These are phyloP conservation scores for Seminavis robusta DNA, from an alignment of 108 stramenopile species.

Conservation along the genomic window DNA sequence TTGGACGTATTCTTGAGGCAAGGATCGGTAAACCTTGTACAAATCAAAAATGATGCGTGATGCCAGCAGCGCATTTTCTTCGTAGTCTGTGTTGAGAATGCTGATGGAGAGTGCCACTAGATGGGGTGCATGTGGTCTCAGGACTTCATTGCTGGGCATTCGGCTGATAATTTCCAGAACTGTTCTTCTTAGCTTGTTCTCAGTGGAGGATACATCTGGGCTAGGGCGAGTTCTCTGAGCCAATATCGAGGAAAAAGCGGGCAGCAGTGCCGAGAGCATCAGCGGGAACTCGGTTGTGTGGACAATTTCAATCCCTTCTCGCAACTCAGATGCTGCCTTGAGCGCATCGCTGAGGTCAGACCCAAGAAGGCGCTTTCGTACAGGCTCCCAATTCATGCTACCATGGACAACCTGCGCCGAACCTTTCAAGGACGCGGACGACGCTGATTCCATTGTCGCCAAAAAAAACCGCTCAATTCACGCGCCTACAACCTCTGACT, in stretches of 20 bases:
- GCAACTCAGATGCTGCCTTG: slow-evolving; percentile 41
- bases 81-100: slow-evolving; percentile 70
- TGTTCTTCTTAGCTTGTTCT: slow-evolving; percentile 59
- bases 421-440: no score
- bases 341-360: slow-evolving; percentile 35
- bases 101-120: slow-evolving; percentile 61
- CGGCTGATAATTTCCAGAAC: slow-evolving; percentile 74
- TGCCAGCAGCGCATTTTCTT: slow-evolving; percentile 82
- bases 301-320: slow-evolving; percentile 56
- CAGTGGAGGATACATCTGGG: slow-evolving; percentile 20
- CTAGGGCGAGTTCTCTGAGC: slow-evolving; percentile 27
- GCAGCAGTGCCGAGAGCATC: slow-evolving; percentile 51
- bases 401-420: neutral
- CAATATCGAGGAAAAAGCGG: slow-evolving; percentile 48
- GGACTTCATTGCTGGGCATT: slow-evolving; percentile 75
- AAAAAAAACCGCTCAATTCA: no score
- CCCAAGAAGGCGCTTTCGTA: slow-evolving; percentile 33
- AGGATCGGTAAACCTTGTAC: slow-evolving; percentile 73
- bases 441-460: no score
- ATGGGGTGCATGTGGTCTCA: slow-evolving; percentile 78
- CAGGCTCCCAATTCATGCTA: slow-evolving; percentile 53
- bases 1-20: slow-evolving; percentile 73
- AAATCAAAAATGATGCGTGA: slow-evolving; percentile 82
- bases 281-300: slow-evolving; percentile 48
- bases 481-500: no score